These are phyloP conservation scores for Tuctoria greenei DNA, from an alignment of 176 grass and related monocot species.

Conservation along the genomic window DNA sequence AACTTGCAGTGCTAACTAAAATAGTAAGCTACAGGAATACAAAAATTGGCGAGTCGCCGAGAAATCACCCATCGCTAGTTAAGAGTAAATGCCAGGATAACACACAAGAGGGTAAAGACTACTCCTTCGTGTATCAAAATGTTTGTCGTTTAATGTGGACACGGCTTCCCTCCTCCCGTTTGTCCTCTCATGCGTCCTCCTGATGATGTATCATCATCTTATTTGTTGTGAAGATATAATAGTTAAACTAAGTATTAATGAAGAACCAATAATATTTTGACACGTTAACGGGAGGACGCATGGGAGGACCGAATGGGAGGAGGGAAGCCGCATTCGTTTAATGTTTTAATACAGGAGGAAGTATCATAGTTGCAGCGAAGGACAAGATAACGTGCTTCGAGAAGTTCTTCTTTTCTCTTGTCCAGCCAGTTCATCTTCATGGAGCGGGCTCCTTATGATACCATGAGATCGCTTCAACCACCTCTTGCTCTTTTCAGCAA, in stretches of 20 bases:
- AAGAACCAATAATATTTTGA: too few relatives aligned
- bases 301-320: too few relatives aligned
- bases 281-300: too few relatives aligned
- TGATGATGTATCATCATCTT: too few relatives aligned
- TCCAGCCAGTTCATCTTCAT: conserved; percentile 66
- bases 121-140: too few relatives aligned
- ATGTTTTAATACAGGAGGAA: too few relatives aligned
- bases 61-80: conserved; percentile 77
- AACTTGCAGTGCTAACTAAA: background rate
- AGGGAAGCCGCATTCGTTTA: too few relatives aligned
- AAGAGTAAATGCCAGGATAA: conserved; percentile 64
- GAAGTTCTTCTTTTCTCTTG: conserved; percentile 58
- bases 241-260: too few relatives aligned
- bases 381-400: conserved; percentile 51
- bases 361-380: conserved; percentile 58
- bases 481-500: conserved; percentile 85
- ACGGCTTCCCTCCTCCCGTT: too few relatives aligned
- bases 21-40: background rate
- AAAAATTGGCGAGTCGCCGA: background rate
- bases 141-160: too few relatives aligned
- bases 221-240: too few relatives aligned
- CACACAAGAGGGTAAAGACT: conserved; percentile 58
- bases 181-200: too few relatives aligned
- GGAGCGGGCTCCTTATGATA: conserved; percentile 64
- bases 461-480: conserved; percentile 88